These are phyloP conservation scores for Lasiodiplodia sp. DNA, from an alignment of 2,329 filamentous ascomycete species.

Conservation along the genomic window DNA sequence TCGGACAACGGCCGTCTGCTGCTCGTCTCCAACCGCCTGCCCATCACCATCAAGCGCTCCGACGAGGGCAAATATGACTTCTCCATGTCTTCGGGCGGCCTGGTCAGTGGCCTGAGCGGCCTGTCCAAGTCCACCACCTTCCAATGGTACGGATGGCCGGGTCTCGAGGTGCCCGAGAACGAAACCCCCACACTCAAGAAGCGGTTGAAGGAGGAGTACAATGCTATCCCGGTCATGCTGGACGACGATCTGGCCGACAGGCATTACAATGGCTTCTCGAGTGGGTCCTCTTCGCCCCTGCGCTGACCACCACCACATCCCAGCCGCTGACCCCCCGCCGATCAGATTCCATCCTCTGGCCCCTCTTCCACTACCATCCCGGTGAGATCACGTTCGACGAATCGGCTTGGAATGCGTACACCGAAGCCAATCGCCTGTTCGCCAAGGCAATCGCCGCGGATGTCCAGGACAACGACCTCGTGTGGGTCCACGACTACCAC, in stretches of 20 bases:
- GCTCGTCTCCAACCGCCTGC: conserved; percentile 91
- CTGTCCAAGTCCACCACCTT: conserved; percentile 92
- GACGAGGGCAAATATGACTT: conserved; percentile 93
- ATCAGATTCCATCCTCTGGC: conserved; percentile 94
- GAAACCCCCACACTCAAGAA: conserved; percentile 78
- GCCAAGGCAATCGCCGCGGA: conserved; percentile 86
- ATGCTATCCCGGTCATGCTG: conserved; percentile 90
- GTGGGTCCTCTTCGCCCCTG: conserved; percentile 59
- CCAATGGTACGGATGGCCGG: conserved; percentile 99
- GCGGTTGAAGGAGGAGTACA: conserved; percentile 84
- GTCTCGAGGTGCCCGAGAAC: conserved; percentile 85
- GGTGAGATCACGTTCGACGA: conserved; percentile 99
- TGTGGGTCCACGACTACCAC: conserved; percentile 99
- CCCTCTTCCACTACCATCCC: conserved; percentile 97
- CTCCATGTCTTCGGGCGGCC: conserved; percentile 94
- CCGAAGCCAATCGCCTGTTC: conserved; percentile 90
- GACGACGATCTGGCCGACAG: conserved; percentile 91
- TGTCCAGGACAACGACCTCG: conserved; percentile 89
- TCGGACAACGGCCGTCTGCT: conserved; percentile 65
- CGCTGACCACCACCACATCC: too few relatives aligned
- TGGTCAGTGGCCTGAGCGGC: conserved; percentile 92
- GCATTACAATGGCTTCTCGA: conserved; percentile 98
- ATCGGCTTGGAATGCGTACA: conserved; percentile 90
- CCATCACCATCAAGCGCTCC: conserved; percentile 93
- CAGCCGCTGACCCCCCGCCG: conserved; percentile 21